Conservation (phyloP, 306 rosid genomes). For the Cucurbita ficifolia region DNA sequence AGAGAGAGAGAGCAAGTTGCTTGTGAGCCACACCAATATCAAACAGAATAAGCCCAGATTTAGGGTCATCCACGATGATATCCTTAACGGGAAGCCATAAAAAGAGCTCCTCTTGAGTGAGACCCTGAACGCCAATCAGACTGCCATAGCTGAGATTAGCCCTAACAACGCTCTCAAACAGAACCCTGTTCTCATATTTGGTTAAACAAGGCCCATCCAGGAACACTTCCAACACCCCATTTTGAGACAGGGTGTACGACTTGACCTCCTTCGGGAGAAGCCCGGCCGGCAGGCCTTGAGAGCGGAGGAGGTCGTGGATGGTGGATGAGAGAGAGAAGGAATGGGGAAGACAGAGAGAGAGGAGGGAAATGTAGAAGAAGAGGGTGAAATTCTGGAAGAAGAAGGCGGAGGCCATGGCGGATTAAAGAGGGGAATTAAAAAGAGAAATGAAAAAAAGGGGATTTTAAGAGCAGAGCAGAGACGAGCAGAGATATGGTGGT, state of each 20-base stretch:
- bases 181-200: conserved; percentile 46
- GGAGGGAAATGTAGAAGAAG: neutral
- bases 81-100: conserved; percentile 56
- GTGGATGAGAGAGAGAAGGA: conserved; percentile 9
- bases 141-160: conserved; percentile 61
- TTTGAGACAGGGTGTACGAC: conserved; percentile 28
- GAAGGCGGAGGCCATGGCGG: neutral
- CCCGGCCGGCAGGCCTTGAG: conserved; percentile 50
- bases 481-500: neutral
- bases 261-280: conserved; percentile 44
- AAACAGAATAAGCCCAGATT: conserved; percentile 41
- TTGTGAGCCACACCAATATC: conserved; percentile 57
- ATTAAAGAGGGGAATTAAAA: neutral
- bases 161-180: conserved; percentile 31
- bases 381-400: neutral
- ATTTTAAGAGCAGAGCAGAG: conserved; percentile 22
- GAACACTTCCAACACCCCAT: conserved; percentile 39
- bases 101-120: conserved; percentile 51
- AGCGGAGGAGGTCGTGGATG: conserved; percentile 48
- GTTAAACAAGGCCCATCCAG: conserved; percentile 51
- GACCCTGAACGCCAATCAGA: conserved; percentile 47
- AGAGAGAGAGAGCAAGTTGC: conserved; percentile 45
- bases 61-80: conserved; percentile 48
- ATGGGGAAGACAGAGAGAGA: conserved; percentile 5
- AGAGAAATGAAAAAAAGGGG: neutral